Conservation (phyloP, 371 early-diverging fungal species). For the Mucor saturninus region DNA sequence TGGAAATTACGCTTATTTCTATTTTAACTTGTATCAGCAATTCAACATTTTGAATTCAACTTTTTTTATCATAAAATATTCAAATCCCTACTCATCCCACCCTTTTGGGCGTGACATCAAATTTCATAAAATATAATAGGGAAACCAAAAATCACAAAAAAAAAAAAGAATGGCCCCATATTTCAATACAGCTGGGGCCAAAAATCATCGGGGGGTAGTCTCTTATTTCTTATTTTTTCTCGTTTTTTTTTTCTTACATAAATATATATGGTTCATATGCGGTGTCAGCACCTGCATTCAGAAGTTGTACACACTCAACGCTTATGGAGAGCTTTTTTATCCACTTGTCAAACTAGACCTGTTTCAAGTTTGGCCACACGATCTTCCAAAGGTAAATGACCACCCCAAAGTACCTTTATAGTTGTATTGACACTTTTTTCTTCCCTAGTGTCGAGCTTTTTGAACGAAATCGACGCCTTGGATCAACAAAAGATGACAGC, state of each 20-base stretch:
- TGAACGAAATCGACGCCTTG: slow-evolving; percentile 13
- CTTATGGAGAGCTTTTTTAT: slow-evolving; percentile 31
- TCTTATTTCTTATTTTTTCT: slow-evolving; percentile 15
- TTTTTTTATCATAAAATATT: no score
- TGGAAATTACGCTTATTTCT: no score
- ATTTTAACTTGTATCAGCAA: no score
- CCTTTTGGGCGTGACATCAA: no score
- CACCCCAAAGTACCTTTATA: no score
- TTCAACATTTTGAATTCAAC: no score
- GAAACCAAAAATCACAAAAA: neutral
- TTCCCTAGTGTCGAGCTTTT: slow-evolving; percentile 3
- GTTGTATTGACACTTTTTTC: neutral
- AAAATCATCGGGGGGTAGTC: neutral
- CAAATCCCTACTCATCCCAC: no score
- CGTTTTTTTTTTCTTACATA: slow-evolving; percentile 14
- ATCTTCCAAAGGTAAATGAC: slow-evolving; percentile 22
- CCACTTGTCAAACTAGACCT: slow-evolving; percentile 25
- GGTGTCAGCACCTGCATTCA: slow-evolving; percentile 46
- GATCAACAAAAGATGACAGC: slow-evolving; percentile 19
- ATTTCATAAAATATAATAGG: neutral
- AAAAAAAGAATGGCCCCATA: neutral
- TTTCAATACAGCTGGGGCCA: slow-evolving; percentile 1
- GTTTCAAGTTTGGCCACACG: slow-evolving; percentile 15
- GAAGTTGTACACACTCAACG: slow-evolving; percentile 30
- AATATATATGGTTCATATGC: slow-evolving; percentile 39